Conservation (phyloP, 257 asterid genomes). For the Paraleonurus japonicus region DNA sequence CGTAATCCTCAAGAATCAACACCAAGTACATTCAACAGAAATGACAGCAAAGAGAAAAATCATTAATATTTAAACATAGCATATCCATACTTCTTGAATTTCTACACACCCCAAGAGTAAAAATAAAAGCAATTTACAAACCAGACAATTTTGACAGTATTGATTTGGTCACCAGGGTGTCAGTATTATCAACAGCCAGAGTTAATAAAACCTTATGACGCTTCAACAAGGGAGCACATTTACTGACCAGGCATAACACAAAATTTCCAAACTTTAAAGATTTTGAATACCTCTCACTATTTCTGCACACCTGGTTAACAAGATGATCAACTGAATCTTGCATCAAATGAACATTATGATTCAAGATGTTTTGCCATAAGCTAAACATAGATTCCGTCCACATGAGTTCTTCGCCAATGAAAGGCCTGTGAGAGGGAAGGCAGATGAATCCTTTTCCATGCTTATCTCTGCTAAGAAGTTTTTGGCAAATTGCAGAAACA, state of each 20-base stretch:
- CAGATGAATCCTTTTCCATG: conserved; percentile 38
- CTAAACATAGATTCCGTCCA: conserved; percentile 69
- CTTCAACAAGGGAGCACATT: conserved; percentile 57
- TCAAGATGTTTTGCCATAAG: conserved; percentile 42
- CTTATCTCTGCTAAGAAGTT: conserved; percentile 39
- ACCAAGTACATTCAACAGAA: no score
- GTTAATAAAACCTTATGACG: conserved; percentile 46
- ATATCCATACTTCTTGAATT: neutral
- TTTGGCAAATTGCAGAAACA: conserved; percentile 65
- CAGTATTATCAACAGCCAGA: conserved; percentile 54
- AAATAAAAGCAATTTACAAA: conserved; percentile 34
- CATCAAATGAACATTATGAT: conserved; percentile 36
- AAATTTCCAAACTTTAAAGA: conserved; percentile 75
- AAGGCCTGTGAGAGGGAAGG: conserved; percentile 54
- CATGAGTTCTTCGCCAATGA: conserved; percentile 37
- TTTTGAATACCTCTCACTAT: conserved; percentile 42
- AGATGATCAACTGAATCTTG: conserved; percentile 40
- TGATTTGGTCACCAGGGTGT: conserved; percentile 65
- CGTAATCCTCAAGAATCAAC: no score
- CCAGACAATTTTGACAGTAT: conserved; percentile 55
- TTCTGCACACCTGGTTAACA: conserved; percentile 43
- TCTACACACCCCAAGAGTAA: neutral
- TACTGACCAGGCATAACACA: conserved; percentile 61
- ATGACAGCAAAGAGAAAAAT: no score
- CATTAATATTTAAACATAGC: no score